These are phyloP conservation scores for Cynanchum wilfordii DNA, from an alignment of 257 asterid species.

Conservation along the genomic window DNA sequence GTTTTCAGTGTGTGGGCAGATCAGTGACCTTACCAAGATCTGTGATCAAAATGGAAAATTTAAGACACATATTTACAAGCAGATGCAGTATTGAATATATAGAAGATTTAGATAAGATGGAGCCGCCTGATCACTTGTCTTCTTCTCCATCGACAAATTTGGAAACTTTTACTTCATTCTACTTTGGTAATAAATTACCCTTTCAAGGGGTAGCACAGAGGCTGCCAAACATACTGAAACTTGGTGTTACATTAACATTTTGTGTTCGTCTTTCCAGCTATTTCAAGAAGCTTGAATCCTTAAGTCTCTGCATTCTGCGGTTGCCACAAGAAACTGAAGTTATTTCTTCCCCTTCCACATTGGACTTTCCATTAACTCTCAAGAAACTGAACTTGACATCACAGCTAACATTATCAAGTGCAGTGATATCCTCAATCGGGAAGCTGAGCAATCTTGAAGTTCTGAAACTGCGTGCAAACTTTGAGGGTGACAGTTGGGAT, in stretches of 20 bases:
- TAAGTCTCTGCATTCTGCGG: too few species aligned
- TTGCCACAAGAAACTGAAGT: too few species aligned
- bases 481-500: background rate
- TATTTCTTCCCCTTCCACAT: background rate
- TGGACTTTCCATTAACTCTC: background rate
- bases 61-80: background rate
- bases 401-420: background rate
- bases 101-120: background rate
- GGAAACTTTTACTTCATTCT: background rate
- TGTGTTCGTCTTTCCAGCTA: background rate
- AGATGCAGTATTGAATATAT: background rate
- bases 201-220: background rate
- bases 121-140: background rate
- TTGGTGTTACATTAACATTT: background rate
- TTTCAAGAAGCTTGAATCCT: background rate
- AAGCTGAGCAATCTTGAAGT: background rate
- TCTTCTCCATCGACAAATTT: background rate
- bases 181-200: too few species aligned
- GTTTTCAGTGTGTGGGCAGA: background rate
- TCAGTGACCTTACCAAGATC: background rate
- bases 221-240: constrained; percentile 9
- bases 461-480: background rate
- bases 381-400: background rate
- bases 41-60: background rate
- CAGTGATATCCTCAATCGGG: background rate